Conservation (phyloP, 495 filamentous ascomycete species). For the Haplographium delicatum region DNA sequence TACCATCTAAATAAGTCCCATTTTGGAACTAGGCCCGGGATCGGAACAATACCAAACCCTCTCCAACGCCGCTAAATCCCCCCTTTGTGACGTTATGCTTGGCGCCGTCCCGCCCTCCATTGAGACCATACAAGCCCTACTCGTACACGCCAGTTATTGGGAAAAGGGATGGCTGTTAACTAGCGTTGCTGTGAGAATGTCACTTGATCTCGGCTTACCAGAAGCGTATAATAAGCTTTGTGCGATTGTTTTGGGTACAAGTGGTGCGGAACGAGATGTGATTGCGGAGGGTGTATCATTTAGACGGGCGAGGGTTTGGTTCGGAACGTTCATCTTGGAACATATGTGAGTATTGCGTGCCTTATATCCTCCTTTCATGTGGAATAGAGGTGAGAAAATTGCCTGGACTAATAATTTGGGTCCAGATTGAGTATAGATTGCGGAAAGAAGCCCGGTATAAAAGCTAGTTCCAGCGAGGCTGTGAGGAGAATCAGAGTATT, state of each 20-base stretch:
- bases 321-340: slow-evolving; percentile 41
- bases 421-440: slow-evolving; percentile 44
- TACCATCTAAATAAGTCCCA: no score
- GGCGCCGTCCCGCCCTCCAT: slow-evolving; percentile 32
- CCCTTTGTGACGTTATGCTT: slow-evolving; percentile 41
- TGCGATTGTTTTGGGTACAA: slow-evolving; percentile 19
- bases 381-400: no score
- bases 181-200: slow-evolving; percentile 43
- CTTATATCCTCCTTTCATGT: not conserved
- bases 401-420: not conserved
- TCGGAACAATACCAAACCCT: slow-evolving; percentile 36
- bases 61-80: slow-evolving; percentile 37
- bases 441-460: slow-evolving; percentile 43
- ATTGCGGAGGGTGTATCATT: slow-evolving; percentile 31
- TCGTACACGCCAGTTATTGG: slow-evolving; percentile 44
- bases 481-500: slow-evolving; percentile 39
- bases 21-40: slow-evolving; percentile 25
- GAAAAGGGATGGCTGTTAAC: slow-evolving; percentile 41
- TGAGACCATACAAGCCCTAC: slow-evolving; percentile 45
- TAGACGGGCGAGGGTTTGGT: slow-evolving; percentile 40
- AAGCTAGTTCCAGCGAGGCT: slow-evolving; percentile 29
- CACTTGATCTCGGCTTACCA: slow-evolving; percentile 39
- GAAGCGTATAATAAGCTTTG: slow-evolving; percentile 38
- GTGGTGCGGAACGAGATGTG: slow-evolving; percentile 20
- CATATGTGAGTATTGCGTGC: slow-evolving; percentile 35